Percentiles rank a stretch among this genome's conserved stretches.
Conservation (phyloP, 208 protist species). For the Trypanosomatidae sp. region DNA sequence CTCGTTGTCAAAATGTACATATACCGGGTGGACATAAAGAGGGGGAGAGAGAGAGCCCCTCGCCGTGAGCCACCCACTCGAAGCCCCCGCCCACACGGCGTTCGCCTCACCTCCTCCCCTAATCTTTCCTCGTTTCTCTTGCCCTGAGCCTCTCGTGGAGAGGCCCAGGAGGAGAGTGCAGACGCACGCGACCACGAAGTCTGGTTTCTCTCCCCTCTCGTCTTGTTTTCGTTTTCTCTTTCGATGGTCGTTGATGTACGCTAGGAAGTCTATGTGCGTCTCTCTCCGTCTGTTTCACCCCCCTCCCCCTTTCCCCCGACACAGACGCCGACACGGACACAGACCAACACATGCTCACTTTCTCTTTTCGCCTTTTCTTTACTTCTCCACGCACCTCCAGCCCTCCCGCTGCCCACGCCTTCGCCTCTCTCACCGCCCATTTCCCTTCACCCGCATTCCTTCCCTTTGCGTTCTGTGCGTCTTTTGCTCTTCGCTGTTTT, state of each 20-base stretch:
- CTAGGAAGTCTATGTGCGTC: background rate
- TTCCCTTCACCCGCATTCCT: background rate
- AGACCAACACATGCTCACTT: conserved; percentile 2
- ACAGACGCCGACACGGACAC: conserved; percentile 1
- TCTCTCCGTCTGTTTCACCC: conserved; percentile 3
- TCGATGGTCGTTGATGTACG: conserved; percentile 18
- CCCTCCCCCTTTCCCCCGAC: background rate
- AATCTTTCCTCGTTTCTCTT: background rate
- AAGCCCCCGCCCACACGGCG: background rate
- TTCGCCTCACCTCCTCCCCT: background rate
- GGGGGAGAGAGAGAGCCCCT: background rate
- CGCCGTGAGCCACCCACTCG: background rate
- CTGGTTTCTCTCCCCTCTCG: background rate
- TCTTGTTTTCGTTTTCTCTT: conserved; percentile 1
- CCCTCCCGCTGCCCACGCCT: background rate
- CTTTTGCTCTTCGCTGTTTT: background rate
- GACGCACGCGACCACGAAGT: background rate
- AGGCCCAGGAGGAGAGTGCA: background rate
- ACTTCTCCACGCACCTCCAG: background rate
- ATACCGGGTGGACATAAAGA: background rate
- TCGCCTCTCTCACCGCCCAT: background rate
- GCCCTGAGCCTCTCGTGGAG: background rate
- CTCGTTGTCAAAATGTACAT: conserved; percentile 3
- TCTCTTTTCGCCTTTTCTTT: background rate
- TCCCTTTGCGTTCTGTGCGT: background rate